Conservation (phyloP, 495 filamentous ascomycete species). For the Physcia stellaris region DNA sequence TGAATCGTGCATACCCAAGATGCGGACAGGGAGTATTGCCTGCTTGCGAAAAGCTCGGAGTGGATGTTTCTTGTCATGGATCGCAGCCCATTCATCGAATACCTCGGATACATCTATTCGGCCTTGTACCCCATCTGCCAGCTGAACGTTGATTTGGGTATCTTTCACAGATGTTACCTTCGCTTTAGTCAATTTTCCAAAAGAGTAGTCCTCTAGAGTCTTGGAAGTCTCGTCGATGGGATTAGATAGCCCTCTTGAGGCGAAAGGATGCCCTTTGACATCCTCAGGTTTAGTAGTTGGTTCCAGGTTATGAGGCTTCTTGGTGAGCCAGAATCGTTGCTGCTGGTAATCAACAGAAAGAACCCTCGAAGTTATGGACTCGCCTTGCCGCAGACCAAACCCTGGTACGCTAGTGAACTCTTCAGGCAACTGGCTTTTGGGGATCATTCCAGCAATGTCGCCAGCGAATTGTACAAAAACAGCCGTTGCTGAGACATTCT, state of each 20-base stretch:
- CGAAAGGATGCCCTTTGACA: conserved; percentile 10
- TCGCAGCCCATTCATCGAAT: conserved; percentile 77
- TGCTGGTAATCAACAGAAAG: conserved; percentile 47
- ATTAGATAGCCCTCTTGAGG: conserved; percentile 38
- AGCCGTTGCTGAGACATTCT: conserved; percentile 62
- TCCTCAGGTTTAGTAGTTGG: conserved; percentile 21
- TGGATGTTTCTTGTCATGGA: conserved; percentile 67
- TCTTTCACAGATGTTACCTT: conserved; percentile 66
- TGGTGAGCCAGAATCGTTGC: conserved; percentile 46
- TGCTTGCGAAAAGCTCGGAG: conserved; percentile 57
- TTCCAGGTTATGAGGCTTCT: conserved; percentile 31
- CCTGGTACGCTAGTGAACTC: conserved; percentile 50
- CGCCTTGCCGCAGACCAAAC: conserved; percentile 61
- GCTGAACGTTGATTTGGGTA: conserved; percentile 80
- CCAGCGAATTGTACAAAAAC: conserved; percentile 75
- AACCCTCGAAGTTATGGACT: conserved; percentile 58
- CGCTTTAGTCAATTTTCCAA: conserved; percentile 69
- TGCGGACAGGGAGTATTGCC: conserved; percentile 54
- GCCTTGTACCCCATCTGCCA: conserved; percentile 82
- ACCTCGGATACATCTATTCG: conserved; percentile 81
- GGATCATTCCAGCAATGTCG: conserved; percentile 61
- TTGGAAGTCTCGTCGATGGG: conserved; percentile 54
- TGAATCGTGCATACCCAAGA: conserved; percentile 81
- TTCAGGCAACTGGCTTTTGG: conserved; percentile 57
- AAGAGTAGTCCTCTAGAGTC: conserved; percentile 51